Evolutionary conservation across 2,329 filamentous ascomycete genomes (phyloP).

Genomic region (Beauveria varroae): DNA sequence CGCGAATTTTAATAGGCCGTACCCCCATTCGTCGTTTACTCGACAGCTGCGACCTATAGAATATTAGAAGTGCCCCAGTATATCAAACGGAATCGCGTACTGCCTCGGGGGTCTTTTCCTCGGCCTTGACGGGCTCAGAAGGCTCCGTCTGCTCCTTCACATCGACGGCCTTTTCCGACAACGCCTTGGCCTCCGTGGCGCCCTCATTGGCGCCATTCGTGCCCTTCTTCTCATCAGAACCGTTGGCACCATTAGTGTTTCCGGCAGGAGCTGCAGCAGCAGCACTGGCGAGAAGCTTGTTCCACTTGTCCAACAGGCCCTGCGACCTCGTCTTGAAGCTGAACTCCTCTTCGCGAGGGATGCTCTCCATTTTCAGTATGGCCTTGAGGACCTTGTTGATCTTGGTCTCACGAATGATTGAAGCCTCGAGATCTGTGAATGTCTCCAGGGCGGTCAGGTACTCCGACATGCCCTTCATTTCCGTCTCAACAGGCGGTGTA

Average conservation of each 20-base stretch:
- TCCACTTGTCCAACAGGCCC: slow-evolving; percentile 80
- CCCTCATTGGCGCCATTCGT: slow-evolving; percentile 33
- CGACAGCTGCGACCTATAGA: slow-evolving; percentile 17
- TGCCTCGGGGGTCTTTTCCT: slow-evolving; percentile 22
- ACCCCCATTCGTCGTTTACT: slow-evolving; percentile 2
- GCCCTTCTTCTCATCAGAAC: slow-evolving; percentile 37
- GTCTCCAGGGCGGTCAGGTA: slow-evolving; percentile 75
- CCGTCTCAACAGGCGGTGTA: slow-evolving; percentile 75
- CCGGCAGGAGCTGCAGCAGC: slow-evolving; percentile 28
- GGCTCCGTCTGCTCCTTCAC: slow-evolving; percentile 21
- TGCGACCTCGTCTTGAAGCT: slow-evolving; percentile 81
- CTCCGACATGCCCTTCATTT: slow-evolving; percentile 72
- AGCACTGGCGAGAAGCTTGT: slow-evolving; percentile 64
- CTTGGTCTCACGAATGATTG: slow-evolving; percentile 85
- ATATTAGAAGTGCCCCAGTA: slow-evolving; percentile 16
- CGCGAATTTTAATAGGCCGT: background rate
- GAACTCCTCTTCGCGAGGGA: slow-evolving; percentile 84
- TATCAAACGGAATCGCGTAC: slow-evolving; percentile 15
- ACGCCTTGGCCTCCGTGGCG: slow-evolving; percentile 23
- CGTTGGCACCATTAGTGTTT: slow-evolving; percentile 40
- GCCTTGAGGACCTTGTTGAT: slow-evolving; percentile 98
- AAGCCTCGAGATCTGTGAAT: slow-evolving; percentile 72
- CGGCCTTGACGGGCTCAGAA: slow-evolving; percentile 19
- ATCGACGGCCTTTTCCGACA: slow-evolving; percentile 31
- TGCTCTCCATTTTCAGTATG: slow-evolving; percentile 77